Evolutionary conservation across 768 basidiomycete genomes (phyloP), one percentile per base, ranked within the genome.

Genomic region (Tulasnella sp.): DNA sequence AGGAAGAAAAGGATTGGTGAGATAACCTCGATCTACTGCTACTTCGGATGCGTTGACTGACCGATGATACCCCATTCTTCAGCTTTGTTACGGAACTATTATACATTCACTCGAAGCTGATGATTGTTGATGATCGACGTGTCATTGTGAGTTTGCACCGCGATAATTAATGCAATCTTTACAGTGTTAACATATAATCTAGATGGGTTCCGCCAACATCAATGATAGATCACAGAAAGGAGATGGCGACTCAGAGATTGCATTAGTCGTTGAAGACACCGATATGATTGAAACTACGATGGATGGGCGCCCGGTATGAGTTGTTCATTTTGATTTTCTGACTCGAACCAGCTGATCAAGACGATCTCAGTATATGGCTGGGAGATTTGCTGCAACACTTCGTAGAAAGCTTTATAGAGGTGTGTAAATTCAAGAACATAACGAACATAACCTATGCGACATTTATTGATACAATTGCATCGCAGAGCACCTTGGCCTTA

Each of bases 171-270:
- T 35, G 34, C 12, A 12, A 12, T 12, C 12, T 12, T 35, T 12
- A n/a, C n/a, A n/a, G n/a, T n/a, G n/a, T n/a, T n/a, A n/a, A n/a
- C n/a, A 34, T 10, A 15, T 35, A 2, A 6, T 29, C 6, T 39
- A 88, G 86, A 84, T 91, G 73, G 92, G 93, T 29, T 90, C 86
- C 35, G 91, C 93, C 13, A 98, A 96, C 63, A 62, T 92, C 57
- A 92, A 92, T 55, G 89, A 92, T 59, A 79, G 53, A 8, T 54
- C 53, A 16, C 44, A 47, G 42, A 54, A 37, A 28, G 92, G 92
- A 22, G 83, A 92, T 57, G 88, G 88, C 28, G 90, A 93, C 65
- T 92, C 89, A 1, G 93, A 98, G 66, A 93, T 96, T 57, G 88
- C 86, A 4, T 66, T 95, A 5, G 79, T 96, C 16, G 81, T 95